phyloP scores from a whole-genome alignment of 192 early-diverging fungal genomes.

The Linnemannia exigua region DNA sequence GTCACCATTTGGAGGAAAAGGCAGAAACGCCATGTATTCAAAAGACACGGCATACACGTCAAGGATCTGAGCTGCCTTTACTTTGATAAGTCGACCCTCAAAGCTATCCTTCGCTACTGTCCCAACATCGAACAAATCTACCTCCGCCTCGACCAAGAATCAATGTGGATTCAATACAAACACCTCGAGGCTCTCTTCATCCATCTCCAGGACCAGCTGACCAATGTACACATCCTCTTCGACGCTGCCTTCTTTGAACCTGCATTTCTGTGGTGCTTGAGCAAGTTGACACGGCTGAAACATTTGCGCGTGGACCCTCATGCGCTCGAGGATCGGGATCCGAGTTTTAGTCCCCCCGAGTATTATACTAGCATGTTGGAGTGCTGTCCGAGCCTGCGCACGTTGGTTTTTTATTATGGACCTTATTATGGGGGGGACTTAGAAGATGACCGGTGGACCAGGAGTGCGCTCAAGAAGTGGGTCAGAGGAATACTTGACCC shows the following conservation, averaged over 20 bases:
- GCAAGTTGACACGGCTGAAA: background rate
- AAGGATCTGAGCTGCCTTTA: background rate
- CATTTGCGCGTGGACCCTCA: background rate
- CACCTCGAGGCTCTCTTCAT: background rate
- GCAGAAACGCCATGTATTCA: background rate
- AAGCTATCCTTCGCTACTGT: background rate
- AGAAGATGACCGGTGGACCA: background rate
- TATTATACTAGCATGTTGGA: background rate
- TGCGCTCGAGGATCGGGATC: background rate
- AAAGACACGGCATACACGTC: background rate
- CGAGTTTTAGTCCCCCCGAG: background rate
- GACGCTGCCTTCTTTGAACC: background rate
- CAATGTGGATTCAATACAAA: conserved; percentile 5
- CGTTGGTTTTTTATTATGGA: background rate
- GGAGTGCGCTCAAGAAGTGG: background rate
- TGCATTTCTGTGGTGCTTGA: background rate
- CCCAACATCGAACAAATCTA: background rate
- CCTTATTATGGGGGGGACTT: background rate
- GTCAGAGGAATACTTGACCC: background rate
- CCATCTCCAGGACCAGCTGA: background rate
- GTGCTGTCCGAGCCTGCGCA: background rate
- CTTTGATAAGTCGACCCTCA: background rate
- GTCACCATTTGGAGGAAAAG: background rate
- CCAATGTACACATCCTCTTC: background rate
- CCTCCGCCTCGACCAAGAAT: background rate